Evolutionary conservation across 495 filamentous ascomycete genomes (phyloP), one percentile per base, ranked within the genome.

Genomic region (Penicillium macrosclerotiorum): DNA sequence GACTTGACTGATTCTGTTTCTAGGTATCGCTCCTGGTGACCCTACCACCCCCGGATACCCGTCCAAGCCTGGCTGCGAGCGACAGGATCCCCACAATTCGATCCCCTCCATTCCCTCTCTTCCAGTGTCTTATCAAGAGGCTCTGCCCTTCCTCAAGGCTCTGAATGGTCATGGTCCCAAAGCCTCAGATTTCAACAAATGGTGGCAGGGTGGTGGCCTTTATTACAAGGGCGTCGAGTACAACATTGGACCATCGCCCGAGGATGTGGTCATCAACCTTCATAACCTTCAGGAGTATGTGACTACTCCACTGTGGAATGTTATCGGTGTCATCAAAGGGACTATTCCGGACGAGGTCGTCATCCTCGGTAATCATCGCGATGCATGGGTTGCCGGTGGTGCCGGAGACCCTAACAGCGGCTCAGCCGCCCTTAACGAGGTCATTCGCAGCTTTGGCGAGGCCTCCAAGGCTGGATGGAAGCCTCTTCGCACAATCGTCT

Each of bases 241-340:
- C 63, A 90, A 91, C 63, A 81, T 95, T 45, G 93, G 93, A 4
- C 94, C 93, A 3, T 87, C 90, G 2, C 90, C 89, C 0, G 79
- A 86, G 12, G 63, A 80, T 33, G 63, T 93, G 1, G 79, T 83
- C 2, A 73, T 97, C 39, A 93, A 94, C 57, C 76, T 98, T 9
- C 71, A 85, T 57, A 97, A 95, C 59, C 72, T 89, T 49, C 89
- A 95, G 62, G 86, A 96, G 32, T 95, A 97, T 54, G 81, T 85
- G 16, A 94, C 78, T 0, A 95, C 89, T 0, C 90, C 90, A 3
- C 66, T 93, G 42, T 98, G 94, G 94, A 88, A 98, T 52, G 89
- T 93, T 9, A 94, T 98, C 49, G 93, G 93, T 24, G 75, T 90
- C 22, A 90, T 98, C 65, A 95, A 95, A 45, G 93, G 93, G n/a